Evolutionary conservation across 2,329 filamentous ascomycete genomes (phyloP).

Genomic region (Phyllosticta paracitricarpa): DNA sequence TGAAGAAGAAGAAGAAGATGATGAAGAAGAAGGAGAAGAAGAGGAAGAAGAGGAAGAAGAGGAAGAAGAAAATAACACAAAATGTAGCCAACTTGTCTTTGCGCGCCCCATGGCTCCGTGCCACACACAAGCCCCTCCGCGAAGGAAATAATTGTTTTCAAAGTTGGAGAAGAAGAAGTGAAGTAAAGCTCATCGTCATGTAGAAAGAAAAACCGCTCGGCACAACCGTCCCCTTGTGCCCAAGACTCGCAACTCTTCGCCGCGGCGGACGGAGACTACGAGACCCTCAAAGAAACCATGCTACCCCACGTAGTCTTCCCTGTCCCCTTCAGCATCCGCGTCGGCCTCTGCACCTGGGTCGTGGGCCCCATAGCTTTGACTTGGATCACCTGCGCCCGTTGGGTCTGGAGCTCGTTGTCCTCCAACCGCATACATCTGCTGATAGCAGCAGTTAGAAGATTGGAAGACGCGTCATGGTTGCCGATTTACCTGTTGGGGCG

Average conservation of each 20-base stretch:
- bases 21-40: not conserved
- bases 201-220: not conserved
- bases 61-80: not conserved
- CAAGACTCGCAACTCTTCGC: not conserved
- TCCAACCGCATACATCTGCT: conserved; percentile 29
- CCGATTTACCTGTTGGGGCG: conserved; percentile 64
- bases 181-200: not conserved
- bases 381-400: conserved; percentile 24
- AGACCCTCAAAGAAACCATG: not conserved
- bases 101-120: not conserved
- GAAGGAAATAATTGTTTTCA: not conserved
- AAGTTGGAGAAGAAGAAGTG: not conserved
- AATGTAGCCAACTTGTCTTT: not conserved
- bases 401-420: conserved; percentile 29
- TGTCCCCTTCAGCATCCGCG: conserved; percentile 30
- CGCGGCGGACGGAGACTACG: not conserved
- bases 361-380: conserved; percentile 26
- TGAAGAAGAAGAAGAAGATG: not conserved
- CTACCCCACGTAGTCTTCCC: conserved; percentile 26
- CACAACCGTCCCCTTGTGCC: not conserved
- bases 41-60: not conserved
- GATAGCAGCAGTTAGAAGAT: conserved; percentile 9
- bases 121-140: not conserved
- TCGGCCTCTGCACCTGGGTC: conserved; percentile 23
- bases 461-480: conserved; percentile 8